Percentiles rank a stretch among this genome's conserved stretches.
Evolutionary conservation across 1,139 yeast species (phyloP).

Genomic region (Diutina ranongensis): DNA sequence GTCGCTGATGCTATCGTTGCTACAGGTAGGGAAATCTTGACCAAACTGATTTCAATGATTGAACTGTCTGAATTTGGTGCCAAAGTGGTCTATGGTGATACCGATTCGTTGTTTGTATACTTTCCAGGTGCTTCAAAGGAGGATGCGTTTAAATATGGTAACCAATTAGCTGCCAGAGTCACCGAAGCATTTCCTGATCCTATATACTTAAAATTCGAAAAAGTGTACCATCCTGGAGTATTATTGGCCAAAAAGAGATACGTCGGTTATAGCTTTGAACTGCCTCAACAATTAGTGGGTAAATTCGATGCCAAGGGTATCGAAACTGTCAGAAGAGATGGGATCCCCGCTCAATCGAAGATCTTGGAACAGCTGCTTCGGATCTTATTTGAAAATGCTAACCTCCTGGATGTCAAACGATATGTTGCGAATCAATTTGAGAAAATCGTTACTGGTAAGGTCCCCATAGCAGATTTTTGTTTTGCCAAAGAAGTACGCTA

Average conservation of each 20-base stretch:
- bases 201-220: conserved; percentile 74
- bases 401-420: conserved; percentile 56
- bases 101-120: conserved; percentile 85
- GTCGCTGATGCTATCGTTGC: conserved; percentile 91
- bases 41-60: conserved; percentile 57
- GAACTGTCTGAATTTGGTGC: conserved; percentile 70
- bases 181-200: conserved; percentile 74
- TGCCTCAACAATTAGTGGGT: conserved; percentile 41
- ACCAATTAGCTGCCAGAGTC: conserved; percentile 50
- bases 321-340: conserved; percentile 89
- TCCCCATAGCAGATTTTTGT: conserved; percentile 72
- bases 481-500: conserved; percentile 84
- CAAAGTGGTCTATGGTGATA: conserved; percentile 91
- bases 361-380: conserved; percentile 63
- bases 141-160: conserved; percentile 72
- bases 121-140: conserved; percentile 69
- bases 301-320: conserved; percentile 92
- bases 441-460: conserved; percentile 49
- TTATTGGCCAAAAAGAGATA: conserved; percentile 79
- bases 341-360: conserved; percentile 84
- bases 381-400: conserved; percentile 58
- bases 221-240: conserved; percentile 81
- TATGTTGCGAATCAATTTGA: conserved; percentile 56
- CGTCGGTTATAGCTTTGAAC: conserved; percentile 71
- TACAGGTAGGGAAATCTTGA: conserved; percentile 77